Percentiles rank a stretch among this genome's conserved stretches.
phyloP scores from a whole-genome alignment of 1,139 yeast genomes.

The Kluyveromyces sp. region DNA sequence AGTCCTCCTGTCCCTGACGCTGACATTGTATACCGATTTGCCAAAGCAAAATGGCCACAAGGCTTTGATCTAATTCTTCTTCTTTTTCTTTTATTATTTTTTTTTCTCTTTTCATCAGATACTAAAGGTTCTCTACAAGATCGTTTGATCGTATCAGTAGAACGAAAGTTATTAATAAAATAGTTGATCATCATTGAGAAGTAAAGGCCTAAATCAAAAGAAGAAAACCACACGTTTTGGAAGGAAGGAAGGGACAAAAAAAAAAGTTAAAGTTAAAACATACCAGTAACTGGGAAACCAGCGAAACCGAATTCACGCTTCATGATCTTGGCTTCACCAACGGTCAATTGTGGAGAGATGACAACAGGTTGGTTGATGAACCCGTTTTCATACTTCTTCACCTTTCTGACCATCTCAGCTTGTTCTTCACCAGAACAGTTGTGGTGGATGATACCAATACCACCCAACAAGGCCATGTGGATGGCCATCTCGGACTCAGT shows the following conservation, averaged over 20 bases:
- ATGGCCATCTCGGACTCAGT: slow-evolving; percentile 98
- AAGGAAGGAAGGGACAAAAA: background rate
- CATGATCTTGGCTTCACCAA: slow-evolving; percentile 71
- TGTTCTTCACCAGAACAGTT: slow-evolving; percentile 95
- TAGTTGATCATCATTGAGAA: slow-evolving; percentile 52
- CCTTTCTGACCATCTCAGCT: slow-evolving; percentile 96
- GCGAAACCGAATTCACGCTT: slow-evolving; percentile 79
- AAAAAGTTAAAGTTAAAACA: slow-evolving; percentile 30
- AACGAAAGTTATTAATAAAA: slow-evolving; percentile 87
- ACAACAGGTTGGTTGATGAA: slow-evolving; percentile 93
- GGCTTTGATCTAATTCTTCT: background rate
- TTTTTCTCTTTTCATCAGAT: background rate
- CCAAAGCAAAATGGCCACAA: background rate
- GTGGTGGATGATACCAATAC: slow-evolving; percentile 98
- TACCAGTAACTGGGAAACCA: slow-evolving; percentile 99
- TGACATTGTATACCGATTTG: no score
- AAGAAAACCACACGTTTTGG: background rate
- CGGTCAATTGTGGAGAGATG: slow-evolving; percentile 65
- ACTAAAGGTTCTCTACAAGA: slow-evolving; percentile 67
- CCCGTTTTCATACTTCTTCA: slow-evolving; percentile 95
- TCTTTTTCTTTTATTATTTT: background rate
- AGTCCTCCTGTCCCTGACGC: no score
- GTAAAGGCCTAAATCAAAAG: background rate
- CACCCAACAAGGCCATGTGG: slow-evolving; percentile 97
- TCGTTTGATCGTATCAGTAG: slow-evolving; percentile 98